These are phyloP conservation scores for Sporothrix sp. DNA, from an alignment of 2,329 filamentous ascomycete species.

Conservation along the genomic window DNA sequence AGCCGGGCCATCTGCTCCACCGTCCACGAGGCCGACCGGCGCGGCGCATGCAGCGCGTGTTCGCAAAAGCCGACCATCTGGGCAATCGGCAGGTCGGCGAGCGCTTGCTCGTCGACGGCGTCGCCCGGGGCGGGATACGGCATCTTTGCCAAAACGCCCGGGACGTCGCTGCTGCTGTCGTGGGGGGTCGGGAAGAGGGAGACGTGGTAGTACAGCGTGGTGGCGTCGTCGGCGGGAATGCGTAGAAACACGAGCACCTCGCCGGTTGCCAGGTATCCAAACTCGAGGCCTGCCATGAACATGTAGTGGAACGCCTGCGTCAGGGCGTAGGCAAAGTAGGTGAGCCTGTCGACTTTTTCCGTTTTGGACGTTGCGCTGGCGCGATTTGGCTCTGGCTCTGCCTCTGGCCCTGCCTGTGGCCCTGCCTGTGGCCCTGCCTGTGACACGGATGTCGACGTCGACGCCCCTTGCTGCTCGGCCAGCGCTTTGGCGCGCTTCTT, in stretches of 20 bases:
- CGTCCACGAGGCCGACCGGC: conserved; percentile 5
- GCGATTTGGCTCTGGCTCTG: too few species aligned
- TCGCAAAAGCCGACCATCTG: conserved; percentile 9
- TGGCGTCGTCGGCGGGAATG: conserved; percentile 9
- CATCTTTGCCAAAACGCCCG: too few species aligned
- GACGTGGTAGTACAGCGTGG: conserved; percentile 9
- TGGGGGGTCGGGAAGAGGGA: conserved; percentile 3
- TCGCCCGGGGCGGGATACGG: too few species aligned
- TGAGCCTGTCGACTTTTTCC: background rate
- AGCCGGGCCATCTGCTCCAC: conserved; percentile 3
- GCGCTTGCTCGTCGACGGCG: too few species aligned
- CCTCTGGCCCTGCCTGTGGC: too few species aligned
- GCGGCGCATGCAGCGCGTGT: conserved; percentile 8
- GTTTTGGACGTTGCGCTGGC: too few species aligned
- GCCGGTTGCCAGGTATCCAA: conserved; percentile 9
- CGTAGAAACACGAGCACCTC: conserved; percentile 12
- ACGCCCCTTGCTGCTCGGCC: background rate
- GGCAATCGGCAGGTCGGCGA: too few species aligned
- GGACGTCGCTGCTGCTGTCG: too few species aligned
- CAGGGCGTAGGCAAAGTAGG: conserved; percentile 12
- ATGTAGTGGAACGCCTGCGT: conserved; percentile 13
- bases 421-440: too few species aligned
- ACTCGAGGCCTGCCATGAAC: conserved; percentile 10
- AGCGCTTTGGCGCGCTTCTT: background rate
- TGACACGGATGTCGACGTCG: too few species aligned